Base-by-base conservation (phyloP, 805 yeast genomes). In the Yamadazyma kitorensis region DNA sequence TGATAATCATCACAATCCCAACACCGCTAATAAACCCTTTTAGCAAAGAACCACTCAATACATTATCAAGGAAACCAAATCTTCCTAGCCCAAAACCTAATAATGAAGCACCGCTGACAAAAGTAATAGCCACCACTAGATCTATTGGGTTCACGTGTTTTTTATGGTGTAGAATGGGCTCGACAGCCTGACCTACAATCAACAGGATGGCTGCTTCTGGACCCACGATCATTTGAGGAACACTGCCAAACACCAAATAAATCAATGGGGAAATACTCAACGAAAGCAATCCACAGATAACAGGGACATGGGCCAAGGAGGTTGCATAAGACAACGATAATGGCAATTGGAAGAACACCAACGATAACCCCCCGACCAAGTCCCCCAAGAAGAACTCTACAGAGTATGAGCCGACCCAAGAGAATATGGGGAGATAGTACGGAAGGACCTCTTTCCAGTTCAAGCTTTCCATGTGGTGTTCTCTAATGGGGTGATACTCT, bases 311-410 rank as follows among this genome's bases (percentile, higher is more conserved):
- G 3, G 72, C 73, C 35, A 67, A 51, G 0, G 71, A 55, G 2
- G 62, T 56, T 10, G 72, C 61, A 39, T 64, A 67, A 2, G 71
- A 64, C 13, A 67, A 41, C 5, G 88, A 82, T 34, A 91, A 64
- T 1, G 98, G 98, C 31, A 91, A 78, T 55, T 89, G 97, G 59
- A 88, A 91, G 4, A 93, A 82, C 0, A 96, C 96, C 22, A 89
- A 57, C 0, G 97, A 80, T 4, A 87, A 49, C 0, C 98, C 98
- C 2, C 96, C 95, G 12, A 82, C 59, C 6, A 85, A 50, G 51
- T 91, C 98, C 14, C 78, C 72, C 2, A 74, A 16, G 27, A 80
- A 59, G 40, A 39, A 60, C n/a, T 37, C 41, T 1, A 41, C 26
- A 29, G 46, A 44, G 43, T 84, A 84, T 6, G 69, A 48, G 4